These are phyloP conservation scores for Millerozyma acaciae DNA, from an alignment of 805 yeast species.

Conservation along the genomic window DNA sequence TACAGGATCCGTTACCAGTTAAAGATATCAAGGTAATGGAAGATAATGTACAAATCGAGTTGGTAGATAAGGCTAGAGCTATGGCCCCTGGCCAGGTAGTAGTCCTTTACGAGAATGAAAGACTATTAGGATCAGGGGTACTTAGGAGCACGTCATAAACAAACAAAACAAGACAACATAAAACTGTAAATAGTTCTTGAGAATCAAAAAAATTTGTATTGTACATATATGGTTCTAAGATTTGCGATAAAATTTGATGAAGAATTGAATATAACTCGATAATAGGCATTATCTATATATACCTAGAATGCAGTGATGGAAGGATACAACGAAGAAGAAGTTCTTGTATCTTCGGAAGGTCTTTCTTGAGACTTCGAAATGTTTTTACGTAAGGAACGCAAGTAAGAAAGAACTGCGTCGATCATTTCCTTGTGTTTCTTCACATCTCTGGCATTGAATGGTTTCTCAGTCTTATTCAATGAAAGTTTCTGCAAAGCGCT, in stretches of 20 bases:
- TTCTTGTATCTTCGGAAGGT: too few species aligned
- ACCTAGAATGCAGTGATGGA: slow-evolving; percentile 36
- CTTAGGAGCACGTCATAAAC: too few species aligned
- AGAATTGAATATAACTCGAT: background rate
- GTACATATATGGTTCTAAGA: background rate
- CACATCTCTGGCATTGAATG: slow-evolving; percentile 23
- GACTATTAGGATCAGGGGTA: slow-evolving; percentile 58
- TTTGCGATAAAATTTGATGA: background rate
- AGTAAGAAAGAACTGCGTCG: slow-evolving; percentile 27
- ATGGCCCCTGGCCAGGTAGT: slow-evolving; percentile 88
- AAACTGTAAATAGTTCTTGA: background rate
- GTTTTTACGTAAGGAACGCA: slow-evolving; percentile 21
- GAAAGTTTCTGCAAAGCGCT: slow-evolving; percentile 11
- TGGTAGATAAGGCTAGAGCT: slow-evolving; percentile 55
- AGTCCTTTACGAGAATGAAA: slow-evolving; percentile 63
- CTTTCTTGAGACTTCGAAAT: too few species aligned
- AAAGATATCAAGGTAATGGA: slow-evolving; percentile 14
- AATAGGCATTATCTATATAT: background rate
- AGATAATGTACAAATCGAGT: slow-evolving; percentile 25
- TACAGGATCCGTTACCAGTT: slow-evolving; percentile 55
- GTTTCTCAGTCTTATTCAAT: slow-evolving; percentile 8
- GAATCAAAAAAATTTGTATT: too few species aligned
- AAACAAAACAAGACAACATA: too few species aligned
- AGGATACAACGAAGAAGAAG: slow-evolving; percentile 39
- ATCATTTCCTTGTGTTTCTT: slow-evolving; percentile 36